phyloP scores from a whole-genome alignment of 108 stramenopile genomes.

The Poteriospumella lacustris region DNA sequence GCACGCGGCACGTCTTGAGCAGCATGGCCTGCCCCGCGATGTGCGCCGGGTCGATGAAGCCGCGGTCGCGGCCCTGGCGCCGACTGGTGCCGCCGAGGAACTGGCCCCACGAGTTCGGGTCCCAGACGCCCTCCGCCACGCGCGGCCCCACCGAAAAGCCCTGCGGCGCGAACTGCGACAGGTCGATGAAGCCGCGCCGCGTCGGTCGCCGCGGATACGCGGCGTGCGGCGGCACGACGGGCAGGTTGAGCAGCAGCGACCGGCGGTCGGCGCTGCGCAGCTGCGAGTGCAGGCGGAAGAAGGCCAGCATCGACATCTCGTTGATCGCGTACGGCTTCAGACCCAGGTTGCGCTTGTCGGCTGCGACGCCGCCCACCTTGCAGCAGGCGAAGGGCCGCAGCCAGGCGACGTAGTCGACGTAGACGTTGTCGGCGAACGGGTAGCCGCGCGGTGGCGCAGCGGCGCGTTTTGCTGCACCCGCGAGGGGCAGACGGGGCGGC shows the following conservation, averaged over 20 bases:
- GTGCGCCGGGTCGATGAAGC: conserved; percentile 13
- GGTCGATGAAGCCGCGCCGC: background rate
- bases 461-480: no score
- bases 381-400: background rate
- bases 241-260: background rate
- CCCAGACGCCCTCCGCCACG: conserved; percentile 1
- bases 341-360: background rate
- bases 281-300: background rate
- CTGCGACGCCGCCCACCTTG: background rate
- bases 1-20: background rate
- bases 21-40: background rate
- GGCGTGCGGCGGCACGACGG: conserved; percentile 13
- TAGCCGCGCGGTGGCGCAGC: no score
- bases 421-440: no score
- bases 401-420: background rate
- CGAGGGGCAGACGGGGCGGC: no score
- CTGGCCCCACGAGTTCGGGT: conserved; percentile 21
- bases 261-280: background rate
- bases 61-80: background rate
- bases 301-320: conserved; percentile 27
- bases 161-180: background rate
- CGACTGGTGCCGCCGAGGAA: background rate
- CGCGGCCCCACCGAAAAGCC: background rate
- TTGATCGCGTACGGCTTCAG: conserved; percentile 16
- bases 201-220: no score